phyloP scores from a whole-genome alignment of 2,329 filamentous ascomycete genomes.

The Xylariaceae sp. region DNA sequence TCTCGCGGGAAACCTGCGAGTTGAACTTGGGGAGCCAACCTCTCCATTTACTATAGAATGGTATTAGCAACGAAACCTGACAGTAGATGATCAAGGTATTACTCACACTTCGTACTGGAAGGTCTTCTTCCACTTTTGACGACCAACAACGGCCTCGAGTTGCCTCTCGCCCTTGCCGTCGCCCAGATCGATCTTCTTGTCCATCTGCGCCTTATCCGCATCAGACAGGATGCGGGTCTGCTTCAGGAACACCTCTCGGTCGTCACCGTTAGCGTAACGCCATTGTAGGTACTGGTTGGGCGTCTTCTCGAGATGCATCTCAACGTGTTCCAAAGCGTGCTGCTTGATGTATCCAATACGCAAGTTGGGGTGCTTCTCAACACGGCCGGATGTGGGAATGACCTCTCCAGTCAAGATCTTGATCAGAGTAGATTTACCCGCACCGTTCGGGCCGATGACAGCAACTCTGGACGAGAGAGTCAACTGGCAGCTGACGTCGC shows the following conservation, averaged over 20 bases:
- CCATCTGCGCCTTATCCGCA: conserved; percentile 84
- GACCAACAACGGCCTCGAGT: conserved; percentile 85
- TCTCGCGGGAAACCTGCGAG: conserved; percentile 88
- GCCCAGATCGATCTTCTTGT: conserved; percentile 77
- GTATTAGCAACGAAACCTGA: conserved; percentile 21
- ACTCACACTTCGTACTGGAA: conserved; percentile 94
- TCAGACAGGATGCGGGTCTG: conserved; percentile 86
- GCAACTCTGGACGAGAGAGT: conserved; percentile 87
- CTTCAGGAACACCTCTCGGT: conserved; percentile 96
- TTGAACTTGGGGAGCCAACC: conserved; percentile 88
- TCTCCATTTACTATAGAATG: conserved; percentile 71
- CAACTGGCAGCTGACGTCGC: conserved; percentile 81
- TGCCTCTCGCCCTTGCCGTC: conserved; percentile 74
- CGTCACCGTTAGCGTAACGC: conserved; percentile 95
- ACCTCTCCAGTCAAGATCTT: conserved; percentile 93
- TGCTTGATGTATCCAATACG: conserved; percentile 99
- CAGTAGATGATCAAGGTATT: neutral
- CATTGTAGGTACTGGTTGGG: conserved; percentile 98
- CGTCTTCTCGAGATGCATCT: conserved; percentile 99
- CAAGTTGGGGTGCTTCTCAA: conserved; percentile 97
- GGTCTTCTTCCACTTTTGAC: conserved; percentile 98
- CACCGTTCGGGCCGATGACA: conserved; percentile 95
- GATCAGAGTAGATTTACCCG: conserved; percentile 96
- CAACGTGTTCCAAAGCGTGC: conserved; percentile 96
- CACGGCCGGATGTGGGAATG: conserved; percentile 75